Evolutionary conservation across 2,329 filamentous ascomycete species (phyloP), one percentile per base, ranked within the genome.

Genomic region (Colletotrichum sp.): DNA sequence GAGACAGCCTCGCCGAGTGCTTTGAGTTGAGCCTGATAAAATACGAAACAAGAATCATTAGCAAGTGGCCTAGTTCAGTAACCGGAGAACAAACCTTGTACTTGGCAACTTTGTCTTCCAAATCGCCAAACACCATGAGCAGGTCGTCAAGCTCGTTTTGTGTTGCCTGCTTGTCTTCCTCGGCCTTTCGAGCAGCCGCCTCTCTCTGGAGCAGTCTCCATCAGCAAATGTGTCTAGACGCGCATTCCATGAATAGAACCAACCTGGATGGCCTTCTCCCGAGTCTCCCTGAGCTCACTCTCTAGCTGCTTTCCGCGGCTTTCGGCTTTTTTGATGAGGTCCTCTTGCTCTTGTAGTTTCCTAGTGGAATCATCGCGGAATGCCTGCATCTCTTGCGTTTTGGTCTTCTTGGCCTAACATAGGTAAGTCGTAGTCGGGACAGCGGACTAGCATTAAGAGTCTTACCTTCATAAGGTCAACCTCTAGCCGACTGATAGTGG

Each of bases 141-240:
- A 96, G 88, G 83, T 97, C 95, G 79, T 97, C 95, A 62, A 96
- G 87, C 83, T 97, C 95, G 4, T 91, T 89, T 82, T 96, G 95
- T 7, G 90, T 89, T 2, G 90, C 85, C 76, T 92, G 89, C 71
- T 90, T 92, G 74, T 93, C 92, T 75, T 92, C 89, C 79, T 93
- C 91, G 77, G 91, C 93, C 78, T 90, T 85, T 62, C 84, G 81
- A 18, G 84, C 68, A 28, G 82, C 79, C 6, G 79, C 76, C 68
- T 86, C 82, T 60, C 80, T 77, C 84, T 88, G 67, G 9, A 60
- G 39, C 28, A 36, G 26, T 16, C 28, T 16, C 34, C 13, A 28
- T 78, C 74, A 64, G 71, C 71, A 26, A 28, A 18, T 60, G 15
- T 55, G 15, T 59, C 26, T 22, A 13, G 13, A 18, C 44, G n/a